These are phyloP conservation scores for Dictyostelium intermedium DNA, from an alignment of 78 protist species.

Conservation along the genomic window DNA sequence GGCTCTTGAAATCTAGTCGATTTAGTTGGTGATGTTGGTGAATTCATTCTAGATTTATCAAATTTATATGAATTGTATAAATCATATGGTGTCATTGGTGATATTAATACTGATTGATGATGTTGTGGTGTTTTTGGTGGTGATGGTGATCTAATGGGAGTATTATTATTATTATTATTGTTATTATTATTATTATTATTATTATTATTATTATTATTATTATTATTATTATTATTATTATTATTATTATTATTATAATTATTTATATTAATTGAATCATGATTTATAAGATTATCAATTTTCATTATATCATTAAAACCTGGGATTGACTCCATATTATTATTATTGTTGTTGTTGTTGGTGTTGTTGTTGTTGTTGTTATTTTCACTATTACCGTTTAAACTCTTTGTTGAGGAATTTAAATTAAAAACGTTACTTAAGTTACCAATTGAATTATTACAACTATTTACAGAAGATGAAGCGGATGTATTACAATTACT, in stretches of 20 bases:
- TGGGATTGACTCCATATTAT: not conserved
- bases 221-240: not conserved
- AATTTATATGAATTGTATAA: not conserved
- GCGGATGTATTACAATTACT: not conserved
- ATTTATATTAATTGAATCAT: not conserved
- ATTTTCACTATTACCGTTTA: not conserved
- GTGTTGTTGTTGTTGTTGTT: not conserved
- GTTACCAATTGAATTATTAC: not conserved
- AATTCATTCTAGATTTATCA: not conserved
- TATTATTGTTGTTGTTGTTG: not conserved
- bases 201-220: not conserved
- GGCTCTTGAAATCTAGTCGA: not conserved
- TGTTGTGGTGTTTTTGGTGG: slow-evolving; percentile 12
- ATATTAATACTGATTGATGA: not conserved
- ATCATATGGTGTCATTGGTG: not conserved
- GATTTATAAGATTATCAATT: slow-evolving; percentile 25
- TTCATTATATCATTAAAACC: slow-evolving; percentile 9
- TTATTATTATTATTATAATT: not conserved
- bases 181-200: not conserved
- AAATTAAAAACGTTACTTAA: not conserved
- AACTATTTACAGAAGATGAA: not conserved
- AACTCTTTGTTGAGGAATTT: not conserved
- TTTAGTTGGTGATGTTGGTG: not conserved
- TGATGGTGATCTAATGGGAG: slow-evolving; percentile 9
- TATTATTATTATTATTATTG: not conserved